phyloP scores from a whole-genome alignment of 2,329 filamentous ascomycete genomes.

The Trichoderma atrobrunneum region DNA sequence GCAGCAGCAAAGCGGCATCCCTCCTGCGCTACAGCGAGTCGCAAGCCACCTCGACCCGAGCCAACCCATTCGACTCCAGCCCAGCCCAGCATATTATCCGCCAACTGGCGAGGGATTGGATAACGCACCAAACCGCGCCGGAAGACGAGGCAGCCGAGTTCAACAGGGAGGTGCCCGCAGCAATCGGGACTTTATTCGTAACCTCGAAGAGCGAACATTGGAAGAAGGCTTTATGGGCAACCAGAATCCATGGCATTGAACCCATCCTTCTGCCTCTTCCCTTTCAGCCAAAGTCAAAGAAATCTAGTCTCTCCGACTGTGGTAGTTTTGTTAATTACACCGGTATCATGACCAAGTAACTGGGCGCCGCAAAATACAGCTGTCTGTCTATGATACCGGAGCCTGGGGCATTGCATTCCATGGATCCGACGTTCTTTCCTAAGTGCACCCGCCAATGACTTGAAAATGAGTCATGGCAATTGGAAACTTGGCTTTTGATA shows the following conservation, averaged over 20 bases:
- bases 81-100: conserved; percentile 95
- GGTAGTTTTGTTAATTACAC: neutral
- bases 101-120: conserved; percentile 78
- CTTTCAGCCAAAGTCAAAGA: neutral
- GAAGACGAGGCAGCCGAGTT: conserved; percentile 72
- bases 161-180: conserved; percentile 54
- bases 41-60: conserved; percentile 94
- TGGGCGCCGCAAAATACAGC: neutral
- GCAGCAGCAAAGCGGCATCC: conserved; percentile 88
- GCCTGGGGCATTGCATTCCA: neutral
- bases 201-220: conserved; percentile 87
- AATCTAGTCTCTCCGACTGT: neutral
- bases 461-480: neutral
- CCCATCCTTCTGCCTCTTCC: neutral
- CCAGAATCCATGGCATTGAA: conserved; percentile 66
- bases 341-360: neutral
- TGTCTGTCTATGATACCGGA: neutral
- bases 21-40: conserved; percentile 86
- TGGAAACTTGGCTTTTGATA: neutral
- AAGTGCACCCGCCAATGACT: neutral
- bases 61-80: conserved; percentile 88
- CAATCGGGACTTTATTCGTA: conserved; percentile 89
- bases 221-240: conserved; percentile 84
- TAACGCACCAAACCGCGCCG: conserved; percentile 54
- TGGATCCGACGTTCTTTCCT: neutral